Base-by-base conservation (phyloP, 2,329 filamentous ascomycete genomes). In the Colletotrichum karsti region DNA sequence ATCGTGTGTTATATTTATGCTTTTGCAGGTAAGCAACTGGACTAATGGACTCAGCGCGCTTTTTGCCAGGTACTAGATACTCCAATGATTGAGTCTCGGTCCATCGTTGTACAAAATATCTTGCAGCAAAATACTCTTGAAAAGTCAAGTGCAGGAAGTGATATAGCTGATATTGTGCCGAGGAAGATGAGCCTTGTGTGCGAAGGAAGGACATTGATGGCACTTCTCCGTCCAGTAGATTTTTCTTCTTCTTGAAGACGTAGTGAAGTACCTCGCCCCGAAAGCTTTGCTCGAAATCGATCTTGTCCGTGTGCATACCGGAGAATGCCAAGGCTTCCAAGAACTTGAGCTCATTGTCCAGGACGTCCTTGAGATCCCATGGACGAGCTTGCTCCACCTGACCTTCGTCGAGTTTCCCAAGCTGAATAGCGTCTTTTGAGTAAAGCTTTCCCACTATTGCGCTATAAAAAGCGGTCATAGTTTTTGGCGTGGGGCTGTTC, bases 131-230 rank as follows among this genome's bases (percentile, higher is more conserved):
- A 24, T 67, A 67, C 13, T 67, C 64, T 15, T 67, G 58, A 35
- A 67, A 67, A 2, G 42, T 67, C 12, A 67, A 24, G 37, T 67
- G 64, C 5, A 67, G 15, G 26, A 67, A 67, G 44, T 67, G 64
- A 28, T 67, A 58, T 5, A 4, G 13, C 22, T 50, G 48, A 18
- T 57, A 3, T 7, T 6, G 2, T 12, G 15, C 24, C 44, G 7
- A 1, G 18, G n/a, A n/a, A 12, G n/a, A 63, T 2, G 42, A n/a
- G 30, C 63, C 64, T n/a, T 57, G 63, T 4, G 50, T 67, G 3
- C 41, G 48, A 30, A 59, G 56, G 13, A 50, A 59, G 1, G 42
- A 59, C 7, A 59, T 42, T 6, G 7, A 12, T 20, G 18, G 26
- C 2, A 59, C 7, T 3, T 18, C 50, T 7, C 10, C n/a, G 20